These are phyloP conservation scores for Emmonsia crescens DNA, from an alignment of 2,329 filamentous ascomycete genomes.

Conservation along the genomic window DNA sequence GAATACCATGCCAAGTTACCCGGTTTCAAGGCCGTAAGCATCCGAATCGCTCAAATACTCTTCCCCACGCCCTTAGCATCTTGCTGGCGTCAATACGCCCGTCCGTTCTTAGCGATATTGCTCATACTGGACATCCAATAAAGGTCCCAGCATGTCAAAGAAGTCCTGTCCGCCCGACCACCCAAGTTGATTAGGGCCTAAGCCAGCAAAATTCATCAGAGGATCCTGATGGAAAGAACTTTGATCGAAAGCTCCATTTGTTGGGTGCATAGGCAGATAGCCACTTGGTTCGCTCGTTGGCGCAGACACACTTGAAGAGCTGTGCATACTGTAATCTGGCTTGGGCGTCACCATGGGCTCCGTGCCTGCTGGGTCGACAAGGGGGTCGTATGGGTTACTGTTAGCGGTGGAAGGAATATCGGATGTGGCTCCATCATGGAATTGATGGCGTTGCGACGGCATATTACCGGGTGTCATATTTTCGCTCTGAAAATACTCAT, in stretches of 20 bases:
- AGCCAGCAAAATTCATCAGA: slow-evolving; percentile 14
- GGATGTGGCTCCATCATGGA: neutral
- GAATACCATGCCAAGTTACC: neutral
- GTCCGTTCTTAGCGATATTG: slow-evolving; percentile 10
- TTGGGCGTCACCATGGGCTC: neutral
- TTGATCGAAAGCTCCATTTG: slow-evolving; percentile 6
- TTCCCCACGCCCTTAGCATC: neutral
- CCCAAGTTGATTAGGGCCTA: slow-evolving; percentile 15
- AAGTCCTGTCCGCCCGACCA: slow-evolving; percentile 17
- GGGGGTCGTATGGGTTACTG: neutral
- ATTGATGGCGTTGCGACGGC: slow-evolving; percentile 7
- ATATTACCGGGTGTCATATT: slow-evolving; percentile 11
- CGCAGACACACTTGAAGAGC: neutral
- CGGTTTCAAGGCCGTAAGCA: neutral
- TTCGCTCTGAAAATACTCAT: slow-evolving; percentile 8
- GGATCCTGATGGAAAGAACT: slow-evolving; percentile 12
- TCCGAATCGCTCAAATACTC: neutral
- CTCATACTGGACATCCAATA: slow-evolving; percentile 16
- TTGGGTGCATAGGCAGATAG: slow-evolving; percentile 3
- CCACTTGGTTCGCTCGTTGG: neutral
- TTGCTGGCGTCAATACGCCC: too few relatives aligned
- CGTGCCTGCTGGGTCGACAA: neutral
- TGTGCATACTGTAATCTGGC: neutral
- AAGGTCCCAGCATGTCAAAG: slow-evolving; percentile 16
- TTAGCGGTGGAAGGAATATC: neutral